phyloP scores from a whole-genome alignment of 805 yeast species.

The Teunomyces aglyptinius region DNA sequence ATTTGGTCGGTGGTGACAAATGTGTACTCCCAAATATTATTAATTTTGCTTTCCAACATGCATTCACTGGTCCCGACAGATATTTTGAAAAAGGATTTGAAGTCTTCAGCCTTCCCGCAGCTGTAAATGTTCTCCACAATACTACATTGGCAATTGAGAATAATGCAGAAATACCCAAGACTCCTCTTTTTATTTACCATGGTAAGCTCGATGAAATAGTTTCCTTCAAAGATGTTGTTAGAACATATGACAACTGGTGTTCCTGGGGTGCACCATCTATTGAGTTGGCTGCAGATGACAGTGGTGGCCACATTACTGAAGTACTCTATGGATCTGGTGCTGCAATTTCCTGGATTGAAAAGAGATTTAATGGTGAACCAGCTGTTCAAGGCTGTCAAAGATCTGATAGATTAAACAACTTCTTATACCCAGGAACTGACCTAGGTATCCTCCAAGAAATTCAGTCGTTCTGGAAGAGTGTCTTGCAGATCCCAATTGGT shows the following conservation, averaged over 20 bases:
- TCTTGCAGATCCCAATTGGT: not conserved
- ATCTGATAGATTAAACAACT: constrained; percentile 43
- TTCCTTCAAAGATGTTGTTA: constrained; percentile 6
- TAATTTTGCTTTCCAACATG: not conserved
- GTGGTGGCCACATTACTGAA: constrained; percentile 17
- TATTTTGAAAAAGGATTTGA: constrained; percentile 7
- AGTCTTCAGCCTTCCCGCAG: constrained; percentile 9
- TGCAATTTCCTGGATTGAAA: constrained; percentile 19
- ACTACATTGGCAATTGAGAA: constrained; percentile 4
- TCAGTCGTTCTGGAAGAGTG: not conserved
- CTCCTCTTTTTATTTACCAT: constrained; percentile 12
- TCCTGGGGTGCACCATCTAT: constrained; percentile 8
- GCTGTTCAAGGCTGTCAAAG: constrained; percentile 17
- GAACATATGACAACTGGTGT: constrained; percentile 13
- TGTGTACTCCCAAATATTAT: not conserved
- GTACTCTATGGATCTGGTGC: constrained; percentile 11
- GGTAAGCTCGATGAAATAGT: constrained; percentile 11
- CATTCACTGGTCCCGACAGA: not conserved
- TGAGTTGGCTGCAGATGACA: constrained; percentile 8
- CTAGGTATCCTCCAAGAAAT: not conserved
- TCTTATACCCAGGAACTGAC: constrained; percentile 43
- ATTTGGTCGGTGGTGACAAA: not conserved
- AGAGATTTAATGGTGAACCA: constrained; percentile 13
- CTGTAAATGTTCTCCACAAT: constrained; percentile 21
- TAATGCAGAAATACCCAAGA: constrained; percentile 7